Conservation (phyloP, 306 rosid genomes). For the Erythrophleum fordii region DNA sequence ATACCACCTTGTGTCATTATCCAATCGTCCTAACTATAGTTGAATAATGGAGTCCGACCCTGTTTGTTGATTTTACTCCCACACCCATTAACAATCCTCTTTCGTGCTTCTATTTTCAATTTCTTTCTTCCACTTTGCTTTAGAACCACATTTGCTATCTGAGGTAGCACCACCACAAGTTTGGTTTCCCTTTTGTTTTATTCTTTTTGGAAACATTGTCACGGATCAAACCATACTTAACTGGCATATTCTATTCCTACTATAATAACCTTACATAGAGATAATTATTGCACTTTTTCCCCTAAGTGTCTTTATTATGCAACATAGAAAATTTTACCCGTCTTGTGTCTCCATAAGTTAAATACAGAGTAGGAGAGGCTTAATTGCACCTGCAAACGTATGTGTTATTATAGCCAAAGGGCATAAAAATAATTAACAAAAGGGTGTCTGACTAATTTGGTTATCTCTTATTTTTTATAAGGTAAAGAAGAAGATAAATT, state of each 20-base stretch:
- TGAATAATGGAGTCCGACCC: constrained; percentile 20
- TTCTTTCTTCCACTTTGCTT: constrained; percentile 31
- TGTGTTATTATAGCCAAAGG: not conserved
- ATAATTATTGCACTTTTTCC: not conserved
- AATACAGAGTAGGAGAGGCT: not conserved
- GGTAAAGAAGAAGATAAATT: not conserved
- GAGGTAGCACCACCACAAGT: not conserved
- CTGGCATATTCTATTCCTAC: constrained; percentile 7
- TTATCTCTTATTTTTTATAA: not conserved
- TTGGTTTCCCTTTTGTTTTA: constrained; percentile 4
- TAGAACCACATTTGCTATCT: constrained; percentile 26
- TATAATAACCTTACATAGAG: not conserved
- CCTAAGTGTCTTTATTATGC: not conserved
- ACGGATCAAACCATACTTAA: not conserved
- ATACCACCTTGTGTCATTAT: constrained; percentile 23
- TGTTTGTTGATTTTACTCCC: constrained; percentile 18
- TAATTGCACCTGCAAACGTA: not conserved
- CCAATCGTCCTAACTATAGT: constrained; percentile 8
- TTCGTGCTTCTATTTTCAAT: not conserved
- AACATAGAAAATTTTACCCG: not conserved
- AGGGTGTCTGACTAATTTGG: not conserved
- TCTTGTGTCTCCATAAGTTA: not conserved
- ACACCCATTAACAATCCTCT: not conserved
- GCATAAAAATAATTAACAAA: not conserved
- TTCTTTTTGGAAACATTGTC: constrained; percentile 20